phyloP scores from a whole-genome alignment of 1,284 basidiomycete species.

The Hemileia vastatrix region DNA sequence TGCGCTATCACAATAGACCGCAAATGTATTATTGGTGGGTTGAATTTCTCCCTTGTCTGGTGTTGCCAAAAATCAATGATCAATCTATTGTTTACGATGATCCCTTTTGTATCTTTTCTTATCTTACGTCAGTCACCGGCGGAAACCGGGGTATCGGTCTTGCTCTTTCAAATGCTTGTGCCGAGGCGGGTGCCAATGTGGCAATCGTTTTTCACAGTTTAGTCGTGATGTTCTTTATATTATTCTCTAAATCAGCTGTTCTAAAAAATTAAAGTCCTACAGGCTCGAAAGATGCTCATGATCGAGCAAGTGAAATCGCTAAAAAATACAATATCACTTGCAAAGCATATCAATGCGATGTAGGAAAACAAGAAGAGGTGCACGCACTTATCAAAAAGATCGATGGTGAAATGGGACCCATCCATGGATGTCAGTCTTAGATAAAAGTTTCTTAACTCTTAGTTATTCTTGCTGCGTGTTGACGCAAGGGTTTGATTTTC shows the following conservation, averaged over 20 bases:
- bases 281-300: slow-evolving; percentile 13
- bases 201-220: slow-evolving; percentile 28
- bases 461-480: too few species aligned
- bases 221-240: background rate
- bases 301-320: slow-evolving; percentile 28
- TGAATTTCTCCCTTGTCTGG: background rate
- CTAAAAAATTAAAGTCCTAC: too few species aligned
- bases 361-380: slow-evolving; percentile 33
- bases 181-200: slow-evolving; percentile 41
- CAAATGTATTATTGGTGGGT: slow-evolving; percentile 6
- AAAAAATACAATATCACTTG: slow-evolving; percentile 40
- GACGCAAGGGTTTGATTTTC: too few species aligned
- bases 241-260: background rate
- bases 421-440: slow-evolving; percentile 7
- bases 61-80: background rate
- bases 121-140: slow-evolving; percentile 4
- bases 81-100: background rate
- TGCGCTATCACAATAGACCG: background rate
- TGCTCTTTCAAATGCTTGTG: slow-evolving; percentile 40
- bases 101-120: background rate
- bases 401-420: slow-evolving; percentile 11
- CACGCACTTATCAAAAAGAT: slow-evolving; percentile 33
- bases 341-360: slow-evolving; percentile 45
- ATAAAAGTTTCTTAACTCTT: background rate
- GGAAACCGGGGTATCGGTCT: slow-evolving; percentile 31